phyloP scores from a whole-genome alignment of 2,329 filamentous ascomycete genomes.

The Apiospora arundinis region DNA sequence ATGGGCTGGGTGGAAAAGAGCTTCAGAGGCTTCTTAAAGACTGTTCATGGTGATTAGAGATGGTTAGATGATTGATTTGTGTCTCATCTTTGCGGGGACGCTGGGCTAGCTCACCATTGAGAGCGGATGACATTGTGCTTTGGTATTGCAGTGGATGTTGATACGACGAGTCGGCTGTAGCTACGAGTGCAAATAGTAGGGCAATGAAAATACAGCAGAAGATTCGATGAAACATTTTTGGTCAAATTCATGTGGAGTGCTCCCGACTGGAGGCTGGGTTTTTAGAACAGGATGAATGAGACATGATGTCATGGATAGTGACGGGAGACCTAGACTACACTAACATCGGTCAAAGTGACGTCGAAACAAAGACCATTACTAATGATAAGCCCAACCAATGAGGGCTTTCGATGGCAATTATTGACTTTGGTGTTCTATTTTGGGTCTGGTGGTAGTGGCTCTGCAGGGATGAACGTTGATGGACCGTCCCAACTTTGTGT shows the following conservation, averaged over 20 bases:
- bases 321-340: neutral
- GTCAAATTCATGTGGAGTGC: neutral
- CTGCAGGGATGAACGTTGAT: neutral
- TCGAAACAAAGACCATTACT: neutral
- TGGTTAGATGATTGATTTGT: neutral
- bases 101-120: neutral
- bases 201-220: neutral
- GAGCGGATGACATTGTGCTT: constrained; percentile 10
- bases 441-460: too few species aligned
- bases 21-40: constrained; percentile 63
- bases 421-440: neutral
- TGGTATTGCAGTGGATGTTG: neutral
- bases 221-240: neutral
- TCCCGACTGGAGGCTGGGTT: too few species aligned
- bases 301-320: constrained; percentile 12
- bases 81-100: neutral
- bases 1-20: constrained; percentile 63
- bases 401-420: neutral
- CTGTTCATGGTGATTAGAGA: constrained; percentile 40
- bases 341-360: neutral
- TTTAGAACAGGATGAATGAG: neutral
- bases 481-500: too few species aligned
- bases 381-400: neutral
- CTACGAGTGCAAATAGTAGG: neutral
- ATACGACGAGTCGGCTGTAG: neutral